Evolutionary conservation across 1,284 basidiomycete species (phyloP).

Genomic region (Cutaneotrichosporon cavernicola): DNA sequence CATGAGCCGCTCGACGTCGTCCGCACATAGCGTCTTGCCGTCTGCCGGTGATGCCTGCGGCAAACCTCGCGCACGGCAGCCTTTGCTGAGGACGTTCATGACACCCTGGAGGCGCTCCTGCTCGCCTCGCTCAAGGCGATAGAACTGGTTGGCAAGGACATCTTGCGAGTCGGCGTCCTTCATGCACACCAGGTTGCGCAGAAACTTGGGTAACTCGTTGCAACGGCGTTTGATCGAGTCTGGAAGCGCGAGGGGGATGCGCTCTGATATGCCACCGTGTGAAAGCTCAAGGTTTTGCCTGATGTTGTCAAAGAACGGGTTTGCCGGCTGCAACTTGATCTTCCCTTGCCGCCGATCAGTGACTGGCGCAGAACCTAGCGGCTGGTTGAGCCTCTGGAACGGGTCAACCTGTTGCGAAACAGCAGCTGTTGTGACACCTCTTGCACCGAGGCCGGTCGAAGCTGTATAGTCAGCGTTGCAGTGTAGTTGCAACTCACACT

Average conservation of each 20-base stretch:
- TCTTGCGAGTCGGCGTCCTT: constrained; percentile 59
- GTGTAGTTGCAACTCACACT: constrained; percentile 30
- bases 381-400: constrained; percentile 14
- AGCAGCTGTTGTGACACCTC: neutral
- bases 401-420: constrained; percentile 6
- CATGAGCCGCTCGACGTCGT: constrained; percentile 32
- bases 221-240: constrained; percentile 63
- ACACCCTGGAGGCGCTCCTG: constrained; percentile 83
- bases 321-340: constrained; percentile 57
- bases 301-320: constrained; percentile 93
- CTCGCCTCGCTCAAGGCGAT: constrained; percentile 89
- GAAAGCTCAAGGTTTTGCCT: constrained; percentile 90
- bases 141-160: constrained; percentile 65
- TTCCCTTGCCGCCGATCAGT: neutral
- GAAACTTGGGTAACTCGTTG: constrained; percentile 74
- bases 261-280: constrained; percentile 74
- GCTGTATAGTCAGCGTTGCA: neutral
- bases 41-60: constrained; percentile 1
- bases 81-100: constrained; percentile 62
- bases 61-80: constrained; percentile 10
- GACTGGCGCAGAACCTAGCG: constrained; percentile 9
- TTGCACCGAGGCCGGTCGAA: neutral
- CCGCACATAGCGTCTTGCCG: constrained; percentile 14
- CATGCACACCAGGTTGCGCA: constrained; percentile 68
- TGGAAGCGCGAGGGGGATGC: constrained; percentile 73